Evolutionary conservation across 139 green algal genomes (phyloP).

Genomic region (Closterium sp.): DNA sequence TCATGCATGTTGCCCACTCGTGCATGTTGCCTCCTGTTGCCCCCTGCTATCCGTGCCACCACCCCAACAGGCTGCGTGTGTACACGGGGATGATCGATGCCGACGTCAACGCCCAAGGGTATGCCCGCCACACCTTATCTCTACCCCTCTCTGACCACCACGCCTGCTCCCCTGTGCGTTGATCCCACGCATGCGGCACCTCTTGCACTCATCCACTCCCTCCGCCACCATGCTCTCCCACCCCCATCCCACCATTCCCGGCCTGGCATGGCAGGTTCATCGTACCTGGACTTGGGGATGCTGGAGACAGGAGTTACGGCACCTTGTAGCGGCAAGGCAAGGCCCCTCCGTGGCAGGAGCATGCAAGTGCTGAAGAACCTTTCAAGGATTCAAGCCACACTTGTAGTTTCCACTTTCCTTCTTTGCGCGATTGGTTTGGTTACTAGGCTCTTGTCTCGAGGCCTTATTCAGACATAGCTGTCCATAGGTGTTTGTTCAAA

Average conservation of each 20-base stretch:
- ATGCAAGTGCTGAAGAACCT: too few species aligned
- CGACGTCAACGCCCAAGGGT: conserved; percentile 87
- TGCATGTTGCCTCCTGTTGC: too few species aligned
- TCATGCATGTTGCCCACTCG: too few species aligned
- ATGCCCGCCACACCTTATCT: background rate
- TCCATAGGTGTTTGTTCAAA: too few species aligned
- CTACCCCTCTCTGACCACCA: background rate
- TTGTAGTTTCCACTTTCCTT: too few species aligned
- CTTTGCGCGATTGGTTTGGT: too few species aligned
- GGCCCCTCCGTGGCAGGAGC: too few species aligned
- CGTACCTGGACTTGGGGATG: background rate
- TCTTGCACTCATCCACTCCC: background rate
- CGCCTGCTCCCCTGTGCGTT: background rate
- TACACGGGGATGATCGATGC: conserved; percentile 93
- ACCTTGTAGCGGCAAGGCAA: background rate
- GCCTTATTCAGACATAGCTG: too few species aligned
- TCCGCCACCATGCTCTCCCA: background rate
- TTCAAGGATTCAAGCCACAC: too few species aligned
- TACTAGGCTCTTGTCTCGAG: too few species aligned
- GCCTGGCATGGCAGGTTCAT: background rate
- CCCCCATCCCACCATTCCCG: background rate
- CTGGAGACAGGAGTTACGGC: background rate
- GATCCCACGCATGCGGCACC: background rate
- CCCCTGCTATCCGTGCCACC: too few species aligned
- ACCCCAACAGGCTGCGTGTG: conserved; percentile 59